Evolutionary conservation across 176 grass and related monocot species (phyloP), one percentile per base, ranked within the genome.

Genomic region (Cymbopogon citratus): DNA sequence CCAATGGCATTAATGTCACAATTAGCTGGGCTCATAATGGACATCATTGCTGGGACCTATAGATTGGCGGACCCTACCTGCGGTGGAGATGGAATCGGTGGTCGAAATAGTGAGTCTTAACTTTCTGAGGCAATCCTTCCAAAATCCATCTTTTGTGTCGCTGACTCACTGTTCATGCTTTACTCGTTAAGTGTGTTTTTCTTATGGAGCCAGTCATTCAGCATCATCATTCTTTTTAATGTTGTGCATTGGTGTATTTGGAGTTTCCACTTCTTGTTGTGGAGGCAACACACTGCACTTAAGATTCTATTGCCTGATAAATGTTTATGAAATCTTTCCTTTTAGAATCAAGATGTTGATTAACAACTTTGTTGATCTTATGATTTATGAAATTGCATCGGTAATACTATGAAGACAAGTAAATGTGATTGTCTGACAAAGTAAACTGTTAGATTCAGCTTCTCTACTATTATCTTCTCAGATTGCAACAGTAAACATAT

Each of bases 1-100:
- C 96, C 96, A 4, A 99, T 99, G 89, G 92, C 96, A 48, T 89
- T 99, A 80, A 99, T 99, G 96, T 95, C 96, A 75, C 96, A 99
- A 41, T 91, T 99, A 86, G 96, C 96, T 86, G 92, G 90, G 77
- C 88, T 99, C 69, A 99, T 99, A 85, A 95, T 99, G 92, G 92
- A 99, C 71, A 99, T 99, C 69, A 99, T 99, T 95, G 92, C 96
- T 86, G 96, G 96, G 40, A 99, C 95, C 67, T 94, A 98, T 60
- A 85, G 75, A 76, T 75, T 98, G 71, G 84, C 92, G 14, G 90
- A 91, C 66, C 88, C 93, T 44, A 92, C 87, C 16, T 87, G 75
- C 51, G 79, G 84, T 63, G 88, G 73, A 83, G 90, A 85, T 89
- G 81, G 88, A 65, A 91, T 91, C 66, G 86, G 90, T 61, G 91